Evolutionary conservation across 768 basidiomycete species (phyloP).

Genomic region (Pisolithus orientalis): DNA sequence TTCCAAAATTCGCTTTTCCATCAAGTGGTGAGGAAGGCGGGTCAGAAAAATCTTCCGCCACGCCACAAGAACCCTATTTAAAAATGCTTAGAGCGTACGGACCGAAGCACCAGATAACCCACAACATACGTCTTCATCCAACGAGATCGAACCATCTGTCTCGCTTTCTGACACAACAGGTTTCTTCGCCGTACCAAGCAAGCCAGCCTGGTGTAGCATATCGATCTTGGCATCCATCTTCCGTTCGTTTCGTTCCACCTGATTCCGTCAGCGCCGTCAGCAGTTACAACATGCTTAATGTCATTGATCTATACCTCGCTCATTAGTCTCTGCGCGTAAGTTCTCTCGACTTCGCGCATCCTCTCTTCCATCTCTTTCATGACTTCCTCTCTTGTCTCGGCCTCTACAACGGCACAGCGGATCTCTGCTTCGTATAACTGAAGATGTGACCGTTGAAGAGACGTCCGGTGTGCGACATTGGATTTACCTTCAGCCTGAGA

Average conservation of each 20-base stretch:
- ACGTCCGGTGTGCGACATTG: neutral
- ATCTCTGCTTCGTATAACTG: constrained; percentile 89
- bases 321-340: constrained; percentile 68
- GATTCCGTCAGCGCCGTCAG: constrained; percentile 2
- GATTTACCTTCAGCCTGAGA: constrained; percentile 65
- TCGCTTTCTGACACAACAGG: constrained; percentile 23
- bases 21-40: constrained; percentile 32
- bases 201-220: constrained; percentile 76
- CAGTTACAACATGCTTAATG: neutral
- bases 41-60: neutral
- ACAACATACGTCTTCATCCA: constrained; percentile 16
- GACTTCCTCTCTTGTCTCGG: constrained; percentile 86
- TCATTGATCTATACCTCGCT: constrained; percentile 51
- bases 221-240: constrained; percentile 95
- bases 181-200: constrained; percentile 37
- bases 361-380: constrained; percentile 88
- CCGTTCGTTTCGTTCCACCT: constrained; percentile 78
- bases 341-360: constrained; percentile 77
- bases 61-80: no score
- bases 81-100: neutral
- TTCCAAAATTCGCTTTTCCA: constrained; percentile 19
- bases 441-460: neutral
- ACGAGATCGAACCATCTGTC: constrained; percentile 16
- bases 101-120: neutral
- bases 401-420: constrained; percentile 79